Base-by-base conservation (phyloP, 1,284 basidiomycete species). In the Psilocybe mexicana region DNA sequence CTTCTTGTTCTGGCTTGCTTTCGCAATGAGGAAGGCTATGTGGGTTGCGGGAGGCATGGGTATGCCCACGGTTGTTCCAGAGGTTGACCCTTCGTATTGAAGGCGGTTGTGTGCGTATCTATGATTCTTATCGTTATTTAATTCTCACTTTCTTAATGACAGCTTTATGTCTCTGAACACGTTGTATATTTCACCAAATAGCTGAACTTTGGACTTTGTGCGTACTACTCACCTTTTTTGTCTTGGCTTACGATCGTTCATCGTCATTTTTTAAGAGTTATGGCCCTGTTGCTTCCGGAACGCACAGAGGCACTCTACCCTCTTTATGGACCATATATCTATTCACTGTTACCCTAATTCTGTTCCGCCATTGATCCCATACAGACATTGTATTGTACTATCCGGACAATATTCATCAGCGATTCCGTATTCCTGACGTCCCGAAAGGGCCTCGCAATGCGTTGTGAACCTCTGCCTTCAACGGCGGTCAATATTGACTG, bases 1-100 rank as follows among this genome's bases (percentile, higher is more conserved):
- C 0, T 66, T 78, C 35, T 57, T 79, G 56, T 75, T 81, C 61
- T 83, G 74, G 76, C 62, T 80, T 10, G 75, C 75, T 0, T 74
- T 78, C 58, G 63, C 63, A 18, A 59, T 82, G 63, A 67, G 72
- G 33, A 71, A 65, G 61, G 61, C 67, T 0, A 44, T 70, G 63
- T 80, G 56, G 73, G 68, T 66, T 58, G 78, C 76, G 65, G 58
- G 59, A 59, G 63, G 63, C 8, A 63, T 60, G 63, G 63, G 63
- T 2, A 63, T 65, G 59, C 52, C 57, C 8, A 62, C 58, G 33
- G 58, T 50, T 36, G 47, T 43, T 25, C 54, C 61, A 43, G 53
- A 58, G 49, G 63, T 67, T 3, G 66, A 67, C 23, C 55, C 61
- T 10, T 63, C 64, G 10, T 65, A 64, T 61, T 64, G 38, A 60